These are phyloP conservation scores for Malassezia sp. DNA, from an alignment of 1,284 basidiomycete genomes.

Conservation along the genomic window DNA sequence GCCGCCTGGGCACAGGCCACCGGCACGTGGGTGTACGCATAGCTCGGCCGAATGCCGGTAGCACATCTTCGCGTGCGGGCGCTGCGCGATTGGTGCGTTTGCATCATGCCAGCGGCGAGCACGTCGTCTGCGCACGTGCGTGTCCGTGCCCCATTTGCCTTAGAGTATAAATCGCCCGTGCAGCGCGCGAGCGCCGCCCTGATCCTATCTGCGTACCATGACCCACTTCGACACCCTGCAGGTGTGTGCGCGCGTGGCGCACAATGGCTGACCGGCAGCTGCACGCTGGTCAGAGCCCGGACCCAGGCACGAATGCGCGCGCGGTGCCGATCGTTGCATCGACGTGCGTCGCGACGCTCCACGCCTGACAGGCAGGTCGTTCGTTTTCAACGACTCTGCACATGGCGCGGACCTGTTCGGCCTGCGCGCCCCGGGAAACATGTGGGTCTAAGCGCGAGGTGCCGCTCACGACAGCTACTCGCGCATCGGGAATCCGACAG, in stretches of 20 bases:
- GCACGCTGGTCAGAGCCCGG: constrained; percentile 66
- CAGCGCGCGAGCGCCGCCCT: too few species aligned
- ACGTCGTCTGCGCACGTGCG: too few species aligned
- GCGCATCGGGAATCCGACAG: constrained; percentile 70
- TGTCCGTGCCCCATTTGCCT: too few species aligned
- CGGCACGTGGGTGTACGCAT: constrained; percentile 15
- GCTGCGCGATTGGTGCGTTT: too few species aligned
- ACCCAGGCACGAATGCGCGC: constrained; percentile 61
- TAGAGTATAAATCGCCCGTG: too few species aligned
- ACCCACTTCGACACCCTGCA: constrained; percentile 45
- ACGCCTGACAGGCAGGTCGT: constrained; percentile 21
- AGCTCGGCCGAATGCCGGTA: neutral
- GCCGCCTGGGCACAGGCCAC: constrained; percentile 1
- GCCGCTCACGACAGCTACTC: constrained; percentile 23
- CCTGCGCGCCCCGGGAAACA: constrained; percentile 56
- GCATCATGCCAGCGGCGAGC: too few species aligned
- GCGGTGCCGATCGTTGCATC: constrained; percentile 66
- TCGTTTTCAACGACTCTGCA: constrained; percentile 45
- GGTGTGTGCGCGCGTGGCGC: constrained; percentile 1
- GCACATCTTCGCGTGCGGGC: too few species aligned
- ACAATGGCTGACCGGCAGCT: constrained; percentile 51
- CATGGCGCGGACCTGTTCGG: constrained; percentile 75
- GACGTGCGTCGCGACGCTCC: constrained; percentile 25
- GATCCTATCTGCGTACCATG: constrained; percentile 8
- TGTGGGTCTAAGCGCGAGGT: constrained; percentile 40